Percentiles rank a stretch among this genome's conserved stretches.
Conservation (phyloP, 768 basidiomycete genomes). For the Boletus subcaerulescens region DNA sequence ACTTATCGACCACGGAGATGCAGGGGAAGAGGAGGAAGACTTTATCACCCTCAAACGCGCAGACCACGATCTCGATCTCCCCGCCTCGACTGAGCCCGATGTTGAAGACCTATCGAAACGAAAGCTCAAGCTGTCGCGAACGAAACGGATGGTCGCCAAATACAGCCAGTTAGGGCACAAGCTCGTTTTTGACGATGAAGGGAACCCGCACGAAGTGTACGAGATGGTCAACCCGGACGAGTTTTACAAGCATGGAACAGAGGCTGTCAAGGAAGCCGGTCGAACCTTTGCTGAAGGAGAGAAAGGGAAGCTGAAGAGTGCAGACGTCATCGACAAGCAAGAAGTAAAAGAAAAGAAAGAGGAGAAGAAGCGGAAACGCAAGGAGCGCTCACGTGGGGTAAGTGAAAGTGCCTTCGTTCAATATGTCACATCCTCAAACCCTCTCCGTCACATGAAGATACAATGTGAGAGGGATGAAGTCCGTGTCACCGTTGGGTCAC, state of each 20-base stretch:
- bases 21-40: conserved; percentile 58
- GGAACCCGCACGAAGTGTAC: conserved; percentile 75
- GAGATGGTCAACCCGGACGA: conserved; percentile 78
- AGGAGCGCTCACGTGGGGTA: conserved; percentile 61
- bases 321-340: conserved; percentile 74
- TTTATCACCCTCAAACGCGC: conserved; percentile 94
- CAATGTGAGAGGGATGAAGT: conserved; percentile 31
- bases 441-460: conserved; percentile 4
- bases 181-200: conserved; percentile 88
- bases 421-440: neutral
- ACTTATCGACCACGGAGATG: conserved; percentile 68
- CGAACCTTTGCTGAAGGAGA: conserved; percentile 71
- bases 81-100: conserved; percentile 34
- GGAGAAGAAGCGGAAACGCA: conserved; percentile 91
- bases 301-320: conserved; percentile 63
- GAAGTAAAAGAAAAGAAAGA: conserved; percentile 84
- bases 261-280: conserved; percentile 64
- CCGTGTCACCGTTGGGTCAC: conserved; percentile 31
- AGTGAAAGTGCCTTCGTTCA: neutral
- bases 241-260: conserved; percentile 63
- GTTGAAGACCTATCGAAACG: conserved; percentile 75
- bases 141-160: conserved; percentile 70
- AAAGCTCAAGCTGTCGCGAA: conserved; percentile 69
- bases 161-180: conserved; percentile 61
- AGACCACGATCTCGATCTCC: conserved; percentile 77